Evolutionary conservation across 2,329 filamentous ascomycete species (phyloP).

Genomic region (Ophiostoma perfectum): DNA sequence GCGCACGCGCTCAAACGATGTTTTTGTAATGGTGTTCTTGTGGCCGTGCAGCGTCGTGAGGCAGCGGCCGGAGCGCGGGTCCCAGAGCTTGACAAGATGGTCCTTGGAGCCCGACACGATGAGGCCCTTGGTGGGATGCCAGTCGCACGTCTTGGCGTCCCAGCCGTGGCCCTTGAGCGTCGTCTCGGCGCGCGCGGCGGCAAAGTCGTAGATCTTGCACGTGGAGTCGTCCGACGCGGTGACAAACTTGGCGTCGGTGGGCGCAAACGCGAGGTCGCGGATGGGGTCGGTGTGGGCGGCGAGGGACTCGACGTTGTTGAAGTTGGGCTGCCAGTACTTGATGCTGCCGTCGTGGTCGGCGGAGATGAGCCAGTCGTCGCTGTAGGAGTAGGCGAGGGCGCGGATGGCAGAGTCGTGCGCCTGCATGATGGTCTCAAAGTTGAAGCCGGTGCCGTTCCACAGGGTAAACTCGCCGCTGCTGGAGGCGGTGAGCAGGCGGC

Average conservation of each 20-base stretch:
- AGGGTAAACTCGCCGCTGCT: constrained; percentile 97
- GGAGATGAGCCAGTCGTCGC: constrained; percentile 93
- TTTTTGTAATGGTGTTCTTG: constrained; percentile 95
- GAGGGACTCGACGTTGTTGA: constrained; percentile 96
- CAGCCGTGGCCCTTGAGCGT: constrained; percentile 90
- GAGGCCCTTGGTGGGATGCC: constrained; percentile 92
- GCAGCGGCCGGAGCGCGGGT: constrained; percentile 84
- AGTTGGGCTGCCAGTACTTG: constrained; percentile 99
- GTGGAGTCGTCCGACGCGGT: constrained; percentile 92
- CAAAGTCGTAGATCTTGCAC: constrained; percentile 95
- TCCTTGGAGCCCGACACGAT: constrained; percentile 97
- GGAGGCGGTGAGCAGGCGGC: constrained; percentile 83
- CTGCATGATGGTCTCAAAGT: constrained; percentile 99
- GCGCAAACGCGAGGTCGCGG: constrained; percentile 85
- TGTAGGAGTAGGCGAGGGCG: constrained; percentile 82
- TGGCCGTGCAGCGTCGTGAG: constrained; percentile 92
- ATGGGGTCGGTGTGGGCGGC: constrained; percentile 87
- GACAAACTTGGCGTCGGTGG: constrained; percentile 91
- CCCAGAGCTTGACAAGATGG: constrained; percentile 95
- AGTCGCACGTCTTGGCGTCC: constrained; percentile 96
- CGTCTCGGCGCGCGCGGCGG: constrained; percentile 74
- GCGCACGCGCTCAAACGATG: constrained; percentile 78
- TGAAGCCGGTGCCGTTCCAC: constrained; percentile 98
- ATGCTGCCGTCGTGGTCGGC: constrained; percentile 91
- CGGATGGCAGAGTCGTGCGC: constrained; percentile 87